Evolutionary conservation across 2,329 filamentous ascomycete genomes (phyloP).

Genomic region (Davidsoniella virescens): DNA sequence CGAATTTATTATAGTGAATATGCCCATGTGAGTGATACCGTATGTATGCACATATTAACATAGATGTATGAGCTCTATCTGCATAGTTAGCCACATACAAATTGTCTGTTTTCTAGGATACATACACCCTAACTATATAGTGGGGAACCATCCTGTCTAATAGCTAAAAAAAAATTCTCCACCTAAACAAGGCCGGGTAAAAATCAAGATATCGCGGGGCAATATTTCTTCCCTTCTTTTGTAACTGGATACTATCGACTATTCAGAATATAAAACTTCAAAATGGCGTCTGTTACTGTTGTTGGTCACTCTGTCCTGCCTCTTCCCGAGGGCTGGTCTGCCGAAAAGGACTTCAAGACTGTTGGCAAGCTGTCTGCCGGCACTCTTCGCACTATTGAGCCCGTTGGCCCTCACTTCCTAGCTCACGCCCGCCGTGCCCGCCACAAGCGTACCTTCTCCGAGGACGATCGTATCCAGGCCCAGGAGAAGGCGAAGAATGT

Average conservation of each 20-base stretch:
- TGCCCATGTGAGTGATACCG: no score
- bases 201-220: background rate
- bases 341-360: constrained; percentile 83
- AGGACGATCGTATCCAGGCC: constrained; percentile 95
- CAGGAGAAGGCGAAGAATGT: constrained; percentile 90
- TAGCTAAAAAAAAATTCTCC: background rate
- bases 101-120: no score
- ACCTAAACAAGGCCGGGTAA: background rate
- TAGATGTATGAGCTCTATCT: no score
- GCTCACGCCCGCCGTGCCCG: constrained; percentile 90
- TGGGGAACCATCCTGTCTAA: background rate
- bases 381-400: constrained; percentile 78
- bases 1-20: no score
- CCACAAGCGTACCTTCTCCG: constrained; percentile 94
- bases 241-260: constrained; percentile 14
- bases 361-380: constrained; percentile 60
- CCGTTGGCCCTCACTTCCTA: constrained; percentile 92
- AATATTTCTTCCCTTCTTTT: constrained; percentile 8
- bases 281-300: constrained; percentile 49
- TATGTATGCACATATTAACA: no score
- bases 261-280: constrained; percentile 11
- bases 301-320: constrained; percentile 52
- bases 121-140: background rate
- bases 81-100: no score
- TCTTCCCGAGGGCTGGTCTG: constrained; percentile 66